Base-by-base conservation (phyloP, 805 yeast genomes). In the Vanderwaltozyma yarrowii region DNA sequence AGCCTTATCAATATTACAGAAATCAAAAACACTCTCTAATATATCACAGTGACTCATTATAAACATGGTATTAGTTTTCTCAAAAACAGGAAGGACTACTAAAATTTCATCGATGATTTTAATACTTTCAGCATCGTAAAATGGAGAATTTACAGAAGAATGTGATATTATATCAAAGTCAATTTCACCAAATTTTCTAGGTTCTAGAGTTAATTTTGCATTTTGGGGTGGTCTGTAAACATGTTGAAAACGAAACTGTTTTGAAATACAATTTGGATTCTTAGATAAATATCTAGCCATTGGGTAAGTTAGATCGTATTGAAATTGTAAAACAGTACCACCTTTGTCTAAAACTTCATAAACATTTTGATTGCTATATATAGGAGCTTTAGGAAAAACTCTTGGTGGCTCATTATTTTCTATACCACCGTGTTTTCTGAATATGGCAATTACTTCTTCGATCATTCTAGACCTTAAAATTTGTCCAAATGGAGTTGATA, bases 271-370 rank as follows among this genome's bases (percentile, higher is more conserved):
- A 33, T 49, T 50, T 15, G 69, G 70, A n/a, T 67, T 65, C 39
- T 80, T 74, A 2, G 96, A 87, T 24, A 92, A 58, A 35, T 76
- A 68, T 46, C 97, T 67, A 0, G 98, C 98, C 66, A 82, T 74
- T 0, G 99, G 97, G 25, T 88, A 64, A 0, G 94, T 83, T 44
- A 88, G 66, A 56, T 92, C 98, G 53, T 82, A 87, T 2, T 96
- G 94, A 25, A 92, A 62, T 47, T 88, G 95, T 25, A 92, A 63
- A 3, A 92, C 89, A 0, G 87, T 76, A 0, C 99, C 99, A 23
- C 85, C 78, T 36, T 75, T 70, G 52, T 89, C 97, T 37, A 92
- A 61, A 1, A 92, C 72, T 49, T 88, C 92, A 47, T 81, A 86
- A 0, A 84, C 79, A 35, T 73, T 71, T 37, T 77, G 81, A 17